phyloP scores from a whole-genome alignment of 129 eudicot genomes.

The Lactuca sativa region DNA sequence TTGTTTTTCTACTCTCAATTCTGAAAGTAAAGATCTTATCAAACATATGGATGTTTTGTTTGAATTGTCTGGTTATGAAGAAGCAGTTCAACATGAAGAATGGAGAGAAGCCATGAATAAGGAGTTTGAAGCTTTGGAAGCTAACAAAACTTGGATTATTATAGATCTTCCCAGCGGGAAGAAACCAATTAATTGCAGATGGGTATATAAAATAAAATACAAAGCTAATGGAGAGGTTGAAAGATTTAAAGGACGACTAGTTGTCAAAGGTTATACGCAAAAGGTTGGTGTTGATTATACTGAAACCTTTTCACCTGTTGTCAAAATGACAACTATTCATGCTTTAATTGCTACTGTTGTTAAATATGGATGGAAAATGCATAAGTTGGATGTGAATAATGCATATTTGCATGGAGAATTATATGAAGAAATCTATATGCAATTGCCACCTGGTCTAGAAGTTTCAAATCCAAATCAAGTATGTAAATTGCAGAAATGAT shows the following conservation, averaged over 20 bases:
- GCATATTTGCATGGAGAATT: background rate
- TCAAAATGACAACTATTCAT: background rate
- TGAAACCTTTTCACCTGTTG: background rate
- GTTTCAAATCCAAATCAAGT: background rate
- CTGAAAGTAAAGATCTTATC: too few species aligned
- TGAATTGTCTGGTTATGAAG: too few species aligned
- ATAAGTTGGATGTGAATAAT: background rate
- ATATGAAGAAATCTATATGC: background rate
- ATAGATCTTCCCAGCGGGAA: background rate
- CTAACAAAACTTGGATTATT: too few species aligned
- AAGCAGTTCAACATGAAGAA: too few species aligned
- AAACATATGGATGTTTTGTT: too few species aligned
- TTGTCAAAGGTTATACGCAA: background rate
- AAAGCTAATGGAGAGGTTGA: background rate
- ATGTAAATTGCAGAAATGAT: background rate
- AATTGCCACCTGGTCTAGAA: too few species aligned
- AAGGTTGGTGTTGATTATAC: background rate
- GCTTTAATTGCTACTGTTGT: background rate
- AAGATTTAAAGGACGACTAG: background rate
- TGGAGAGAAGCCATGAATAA: too few species aligned
- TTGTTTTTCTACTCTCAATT: too few species aligned
- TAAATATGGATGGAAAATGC: background rate
- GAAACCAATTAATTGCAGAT: background rate
- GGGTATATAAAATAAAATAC: too few species aligned
- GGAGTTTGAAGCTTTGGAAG: too few species aligned